Evolutionary conservation across 2,329 filamentous ascomycete genomes (phyloP), one percentile per base, ranked within the genome.

Genomic region (Sarocladiaceae sp.): DNA sequence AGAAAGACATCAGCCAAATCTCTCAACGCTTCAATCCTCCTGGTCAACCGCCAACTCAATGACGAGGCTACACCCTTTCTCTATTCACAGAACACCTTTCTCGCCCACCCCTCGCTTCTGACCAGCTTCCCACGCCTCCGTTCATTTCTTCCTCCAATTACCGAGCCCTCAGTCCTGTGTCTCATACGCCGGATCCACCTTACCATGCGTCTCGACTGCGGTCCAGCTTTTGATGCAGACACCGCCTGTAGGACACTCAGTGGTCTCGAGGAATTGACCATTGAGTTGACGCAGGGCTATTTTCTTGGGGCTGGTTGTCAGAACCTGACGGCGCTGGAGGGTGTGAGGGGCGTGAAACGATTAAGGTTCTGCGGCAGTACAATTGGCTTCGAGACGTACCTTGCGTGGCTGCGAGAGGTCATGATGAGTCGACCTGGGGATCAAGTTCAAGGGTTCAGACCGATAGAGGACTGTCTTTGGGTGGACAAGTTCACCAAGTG

Each of bases 11-110:
- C 35, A 64, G 33, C 40, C 13, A 22, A 17, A 5, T 13, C 20
- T 11, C 54, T 73, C 42, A 58, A 72, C 60, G 63, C 71, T 5
- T 59, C 63, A 54, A 70, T 77, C 58, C 70, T 77, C 40, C 64
- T 61, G 56, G 58, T 65, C 51, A 71, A 63, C 65, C 66, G 60
- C 54, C 73, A 72, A 52, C 68, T 69, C 51, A 62, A 76, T 65
- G 54, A 53, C 54, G 74, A 77, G 54, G 68, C 69, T 36, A 60
- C 62, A 0, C 63, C 68, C 4, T 53, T 76, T 18, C 70, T 77
- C 37, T 77, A 77, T 62, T 54, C 59, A 20, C 54, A 54, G 54
- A 77, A 77, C 65, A 70, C 65, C 36, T 77, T 76, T 62, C 56
- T 69, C 52, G 70, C 71, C 11, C 71, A 76, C 60, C 63, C 65